These are phyloP conservation scores for Podaxis rugospora DNA, from an alignment of 768 basidiomycete species.

Conservation along the genomic window DNA sequence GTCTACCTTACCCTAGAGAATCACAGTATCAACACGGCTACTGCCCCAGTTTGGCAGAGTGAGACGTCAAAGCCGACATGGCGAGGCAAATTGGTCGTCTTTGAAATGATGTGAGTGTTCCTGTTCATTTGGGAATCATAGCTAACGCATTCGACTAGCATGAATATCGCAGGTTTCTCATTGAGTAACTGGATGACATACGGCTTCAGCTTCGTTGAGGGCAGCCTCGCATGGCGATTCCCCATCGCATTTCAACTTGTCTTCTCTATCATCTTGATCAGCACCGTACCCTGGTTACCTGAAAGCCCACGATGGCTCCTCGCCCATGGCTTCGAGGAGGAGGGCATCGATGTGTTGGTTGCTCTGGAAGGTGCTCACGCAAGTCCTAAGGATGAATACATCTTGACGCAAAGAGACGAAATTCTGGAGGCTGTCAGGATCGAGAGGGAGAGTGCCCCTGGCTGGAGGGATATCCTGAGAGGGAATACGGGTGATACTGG, in stretches of 20 bases:
- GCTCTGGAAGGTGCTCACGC: constrained; percentile 37
- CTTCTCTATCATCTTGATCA: constrained; percentile 39
- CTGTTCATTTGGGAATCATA: not conserved
- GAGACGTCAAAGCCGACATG: constrained; percentile 45
- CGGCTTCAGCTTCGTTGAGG: constrained; percentile 40
- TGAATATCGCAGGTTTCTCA: constrained; percentile 49
- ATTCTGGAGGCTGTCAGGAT: constrained; percentile 41
- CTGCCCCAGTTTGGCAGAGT: constrained; percentile 49
- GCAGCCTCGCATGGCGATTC: constrained; percentile 44
- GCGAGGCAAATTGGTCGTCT: constrained; percentile 45
- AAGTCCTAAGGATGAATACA: constrained; percentile 29
- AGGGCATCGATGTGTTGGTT: constrained; percentile 37
- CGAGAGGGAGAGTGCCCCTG: constrained; percentile 36
- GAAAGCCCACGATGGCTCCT: constrained; percentile 47
- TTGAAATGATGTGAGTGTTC: constrained; percentile 41
- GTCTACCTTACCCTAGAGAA: not conserved
- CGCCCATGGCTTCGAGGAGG: constrained; percentile 37
- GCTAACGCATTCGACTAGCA: constrained; percentile 21
- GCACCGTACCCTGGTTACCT: constrained; percentile 44
- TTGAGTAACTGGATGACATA: constrained; percentile 53
- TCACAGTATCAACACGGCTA: constrained; percentile 41
- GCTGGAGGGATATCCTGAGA: constrained; percentile 36
- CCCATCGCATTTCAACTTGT: constrained; percentile 47
- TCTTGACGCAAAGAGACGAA: constrained; percentile 33
- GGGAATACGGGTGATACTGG: constrained; percentile 40